phyloP scores from a whole-genome alignment of 2,329 filamentous ascomycete genomes.

The Cryphonectria nitschkei region DNA sequence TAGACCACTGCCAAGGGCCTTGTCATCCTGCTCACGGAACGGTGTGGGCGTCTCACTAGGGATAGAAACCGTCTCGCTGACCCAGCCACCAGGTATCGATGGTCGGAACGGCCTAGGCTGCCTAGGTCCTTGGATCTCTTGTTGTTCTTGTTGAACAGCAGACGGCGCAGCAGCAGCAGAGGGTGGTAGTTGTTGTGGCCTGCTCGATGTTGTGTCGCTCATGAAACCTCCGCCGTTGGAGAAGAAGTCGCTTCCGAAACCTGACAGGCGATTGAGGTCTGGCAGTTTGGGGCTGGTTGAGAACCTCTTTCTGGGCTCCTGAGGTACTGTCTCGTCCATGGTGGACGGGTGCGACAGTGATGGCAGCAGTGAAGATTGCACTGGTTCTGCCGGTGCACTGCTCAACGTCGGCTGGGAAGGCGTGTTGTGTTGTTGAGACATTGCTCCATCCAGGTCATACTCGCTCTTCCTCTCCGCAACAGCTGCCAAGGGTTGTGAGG shows the following conservation, averaged over 20 bases:
- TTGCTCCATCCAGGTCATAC: slow-evolving; percentile 55
- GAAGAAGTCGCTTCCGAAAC: slow-evolving; percentile 64
- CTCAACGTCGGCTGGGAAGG: slow-evolving; percentile 29
- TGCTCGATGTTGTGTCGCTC: slow-evolving; percentile 31
- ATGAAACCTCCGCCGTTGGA: slow-evolving; percentile 38
- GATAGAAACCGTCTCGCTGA: slow-evolving; percentile 36
- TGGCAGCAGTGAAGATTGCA: slow-evolving; percentile 15
- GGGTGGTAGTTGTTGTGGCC: slow-evolving; percentile 4
- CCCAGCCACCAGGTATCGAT: slow-evolving; percentile 39
- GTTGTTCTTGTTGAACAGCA: too few relatives aligned
- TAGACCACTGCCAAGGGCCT: neutral
- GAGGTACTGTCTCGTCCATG: slow-evolving; percentile 25
- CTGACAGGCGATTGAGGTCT: slow-evolving; percentile 60
- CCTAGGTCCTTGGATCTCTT: neutral
- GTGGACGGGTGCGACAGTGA: slow-evolving; percentile 17
- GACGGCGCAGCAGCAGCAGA: too few relatives aligned
- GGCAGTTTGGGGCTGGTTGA: slow-evolving; percentile 63
- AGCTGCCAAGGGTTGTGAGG: slow-evolving; percentile 51
- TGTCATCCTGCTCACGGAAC: slow-evolving; percentile 2
- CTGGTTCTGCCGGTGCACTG: slow-evolving; percentile 14
- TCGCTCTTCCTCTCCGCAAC: slow-evolving; percentile 64
- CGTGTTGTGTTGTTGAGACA: slow-evolving; percentile 29
- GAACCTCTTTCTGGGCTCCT: slow-evolving; percentile 36
- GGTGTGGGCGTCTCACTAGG: slow-evolving; percentile 30
- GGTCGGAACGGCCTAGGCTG: slow-evolving; percentile 32